phyloP scores from a whole-genome alignment of 148 eudicot genomes.

The Rhododendron williamsianum region DNA sequence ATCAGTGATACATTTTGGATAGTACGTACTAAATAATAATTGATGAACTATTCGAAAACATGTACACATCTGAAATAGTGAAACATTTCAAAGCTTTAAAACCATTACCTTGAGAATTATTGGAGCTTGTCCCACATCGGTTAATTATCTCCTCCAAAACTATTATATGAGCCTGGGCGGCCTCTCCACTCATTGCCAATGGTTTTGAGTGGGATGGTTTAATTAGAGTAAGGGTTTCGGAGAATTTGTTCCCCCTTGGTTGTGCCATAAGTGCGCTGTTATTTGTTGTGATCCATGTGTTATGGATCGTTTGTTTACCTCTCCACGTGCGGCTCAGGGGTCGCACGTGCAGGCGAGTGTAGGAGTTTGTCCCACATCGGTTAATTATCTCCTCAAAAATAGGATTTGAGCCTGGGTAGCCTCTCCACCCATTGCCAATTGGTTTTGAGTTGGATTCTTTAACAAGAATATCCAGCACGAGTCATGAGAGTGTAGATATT shows the following conservation, averaged over 20 bases:
- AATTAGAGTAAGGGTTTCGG: no score
- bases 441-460: neutral
- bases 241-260: no score
- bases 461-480: neutral
- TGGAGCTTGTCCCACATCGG: no score
- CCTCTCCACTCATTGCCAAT: neutral
- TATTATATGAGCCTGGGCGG: no score
- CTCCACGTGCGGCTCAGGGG: no score
- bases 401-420: no score
- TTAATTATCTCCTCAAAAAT: neutral
- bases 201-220: neutral
- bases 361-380: neutral
- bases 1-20: neutral
- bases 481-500: neutral
- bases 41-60: neutral
- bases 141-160: no score
- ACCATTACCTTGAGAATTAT: neutral
- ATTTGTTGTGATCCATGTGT: no score
- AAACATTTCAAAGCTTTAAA: neutral
- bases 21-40: neutral
- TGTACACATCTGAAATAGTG: no score
- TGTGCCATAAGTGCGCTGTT: no score
- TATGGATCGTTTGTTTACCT: no score
- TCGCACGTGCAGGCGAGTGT: no score
- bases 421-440: neutral